Evolutionary conservation across 805 yeast genomes (phyloP), one percentile per base, ranked within the genome.

Genomic region (Myxozyma mucilagina): DNA sequence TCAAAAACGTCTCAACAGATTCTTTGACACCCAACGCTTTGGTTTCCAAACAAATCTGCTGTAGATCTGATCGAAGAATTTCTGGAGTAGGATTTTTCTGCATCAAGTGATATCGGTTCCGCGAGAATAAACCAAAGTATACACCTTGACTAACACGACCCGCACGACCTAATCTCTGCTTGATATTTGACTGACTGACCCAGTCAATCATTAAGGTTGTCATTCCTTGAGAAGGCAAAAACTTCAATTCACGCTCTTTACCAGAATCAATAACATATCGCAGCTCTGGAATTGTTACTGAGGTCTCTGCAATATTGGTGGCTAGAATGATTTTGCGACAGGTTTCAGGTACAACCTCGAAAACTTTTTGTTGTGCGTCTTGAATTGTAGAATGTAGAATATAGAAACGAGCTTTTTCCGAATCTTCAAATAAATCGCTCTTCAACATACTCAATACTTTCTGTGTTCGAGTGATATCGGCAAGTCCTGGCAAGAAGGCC

Each of bases 301-400:
- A 90, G 0, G 96, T 90, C 71, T 90, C 97, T 0, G 97, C 97
- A 60, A 90, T 89, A 69, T 90, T 90, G 0, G 97, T 90, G 0
- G 96, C 89, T 48, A 90, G 85, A 34, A 90, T 86, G 49, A 89
- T 86, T 70, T 89, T 90, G 55, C 96, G 75, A 49, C 80, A 75
- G 1, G 75, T 75, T 18, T 70, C 65, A 49, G 77, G 76, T 2
- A 84, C 77, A 49, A 77, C 79, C 47, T 76, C 76, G 71, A 90
- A 89, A 6, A 90, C 87, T 64, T 78, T 79, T 34, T 79, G 76
- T 69, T 90, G 96, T 35, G 86, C 74, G 66, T 87, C 60, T 18
- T 57, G 60, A 16, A 64, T 34, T 8, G 59, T 34, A 9, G 70
- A 68, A 53, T 68, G 70, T 29, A 67, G 51, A 35, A 63, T 39